Conservation (phyloP, 352 stramenopile species). For the Pythium biforme region DNA sequence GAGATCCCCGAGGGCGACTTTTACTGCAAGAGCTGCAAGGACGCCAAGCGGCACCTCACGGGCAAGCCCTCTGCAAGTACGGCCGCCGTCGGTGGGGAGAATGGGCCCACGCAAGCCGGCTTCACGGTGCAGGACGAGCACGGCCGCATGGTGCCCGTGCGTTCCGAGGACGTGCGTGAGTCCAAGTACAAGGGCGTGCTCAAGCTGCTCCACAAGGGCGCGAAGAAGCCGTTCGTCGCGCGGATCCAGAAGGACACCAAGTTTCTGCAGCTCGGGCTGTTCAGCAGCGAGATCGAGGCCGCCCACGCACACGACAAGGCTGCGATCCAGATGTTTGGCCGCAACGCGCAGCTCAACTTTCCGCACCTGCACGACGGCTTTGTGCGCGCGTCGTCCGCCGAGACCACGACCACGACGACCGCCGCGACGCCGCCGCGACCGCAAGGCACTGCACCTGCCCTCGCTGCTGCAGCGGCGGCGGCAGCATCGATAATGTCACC, state of each 20-base stretch:
- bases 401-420: constrained; percentile 2
- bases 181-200: constrained; percentile 80
- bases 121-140: constrained; percentile 29
- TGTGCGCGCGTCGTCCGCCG: constrained; percentile 22
- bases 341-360: constrained; percentile 73
- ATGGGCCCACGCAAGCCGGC: constrained; percentile 15
- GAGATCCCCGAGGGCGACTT: constrained; percentile 81
- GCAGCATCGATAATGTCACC: constrained; percentile 9
- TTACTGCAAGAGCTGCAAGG: constrained; percentile 71
- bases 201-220: constrained; percentile 75
- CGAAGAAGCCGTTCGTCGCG: constrained; percentile 81
- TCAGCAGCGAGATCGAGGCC: constrained; percentile 74
- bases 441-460: not conserved
- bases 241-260: constrained; percentile 67
- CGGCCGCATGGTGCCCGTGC: constrained; percentile 26
- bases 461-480: not conserved
- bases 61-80: no score
- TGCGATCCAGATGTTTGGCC: constrained; percentile 65
- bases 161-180: constrained; percentile 52
- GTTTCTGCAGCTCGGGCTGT: constrained; percentile 68
- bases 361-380: constrained; percentile 75
- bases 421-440: not conserved
- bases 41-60: constrained; percentile 27
- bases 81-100: not conserved
- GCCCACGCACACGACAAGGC: constrained; percentile 82